Percentiles rank a stretch among this genome's conserved stretches.
These are phyloP conservation scores for Ganoderma sinense DNA, from an alignment of 1,284 basidiomycete genomes.

Conservation along the genomic window DNA sequence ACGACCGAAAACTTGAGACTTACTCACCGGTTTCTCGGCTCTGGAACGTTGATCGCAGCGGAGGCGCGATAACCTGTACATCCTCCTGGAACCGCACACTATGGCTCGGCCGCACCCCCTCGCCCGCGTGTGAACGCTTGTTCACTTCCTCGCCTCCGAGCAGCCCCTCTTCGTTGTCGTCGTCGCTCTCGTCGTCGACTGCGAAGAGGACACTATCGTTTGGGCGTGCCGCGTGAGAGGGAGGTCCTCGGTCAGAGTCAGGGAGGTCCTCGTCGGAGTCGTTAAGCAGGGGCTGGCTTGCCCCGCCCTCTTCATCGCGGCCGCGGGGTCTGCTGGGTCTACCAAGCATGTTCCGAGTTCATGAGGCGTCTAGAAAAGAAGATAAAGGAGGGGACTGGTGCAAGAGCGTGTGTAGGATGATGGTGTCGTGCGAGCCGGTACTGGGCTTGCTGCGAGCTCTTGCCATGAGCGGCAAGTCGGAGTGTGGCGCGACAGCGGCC, in stretches of 20 bases:
- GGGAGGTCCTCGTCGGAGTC: constrained; percentile 47
- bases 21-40: constrained; percentile 81
- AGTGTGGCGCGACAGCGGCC: not conserved
- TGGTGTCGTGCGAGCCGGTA: not conserved
- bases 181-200: constrained; percentile 38
- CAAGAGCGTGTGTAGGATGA: constrained; percentile 20
- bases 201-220: constrained; percentile 41
- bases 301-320: constrained; percentile 48
- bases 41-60: constrained; percentile 71
- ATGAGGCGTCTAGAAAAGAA: constrained; percentile 6
- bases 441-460: not conserved
- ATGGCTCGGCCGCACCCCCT: constrained; percentile 30
- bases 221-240: constrained; percentile 9
- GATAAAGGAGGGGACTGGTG: not conserved
- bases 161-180: constrained; percentile 40
- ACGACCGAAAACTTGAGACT: constrained; percentile 21
- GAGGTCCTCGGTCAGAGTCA: not conserved
- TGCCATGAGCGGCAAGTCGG: not conserved
- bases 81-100: constrained; percentile 71
- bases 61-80: constrained; percentile 70
- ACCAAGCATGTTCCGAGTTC: constrained; percentile 39
- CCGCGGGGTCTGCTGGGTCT: constrained; percentile 44
- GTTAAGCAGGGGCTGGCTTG: constrained; percentile 61
- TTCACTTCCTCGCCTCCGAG: constrained; percentile 23
- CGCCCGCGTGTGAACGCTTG: constrained; percentile 14